A percentile compares a stretch with the other conserved stretches of the same genome.
phyloP scores from a whole-genome alignment of 257 asterid genomes.

The Solanum paucissectum region DNA sequence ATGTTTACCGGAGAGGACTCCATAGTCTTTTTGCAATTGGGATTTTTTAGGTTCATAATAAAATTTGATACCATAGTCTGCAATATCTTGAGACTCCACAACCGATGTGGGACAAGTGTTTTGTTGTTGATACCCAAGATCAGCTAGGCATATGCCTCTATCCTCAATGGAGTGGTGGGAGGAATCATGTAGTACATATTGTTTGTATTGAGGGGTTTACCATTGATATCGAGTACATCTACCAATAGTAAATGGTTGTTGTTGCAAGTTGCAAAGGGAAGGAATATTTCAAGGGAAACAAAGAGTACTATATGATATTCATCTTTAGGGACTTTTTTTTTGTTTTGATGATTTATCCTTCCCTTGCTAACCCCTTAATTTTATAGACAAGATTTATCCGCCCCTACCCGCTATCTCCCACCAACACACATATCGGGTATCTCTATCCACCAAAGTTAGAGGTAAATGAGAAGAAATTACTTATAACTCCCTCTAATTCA shows the following conservation, averaged over 20 bases:
- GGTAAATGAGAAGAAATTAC: no score
- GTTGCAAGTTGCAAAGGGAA: neutral
- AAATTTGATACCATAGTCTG: neutral
- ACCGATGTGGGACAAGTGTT: neutral
- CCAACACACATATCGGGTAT: no score
- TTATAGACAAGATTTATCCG: no score
- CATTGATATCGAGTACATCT: neutral
- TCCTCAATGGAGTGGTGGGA: neutral
- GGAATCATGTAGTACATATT: neutral
- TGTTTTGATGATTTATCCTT: no score
- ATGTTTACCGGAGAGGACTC: neutral
- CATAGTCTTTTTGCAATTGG: neutral
- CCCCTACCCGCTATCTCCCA: no score
- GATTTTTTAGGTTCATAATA: neutral
- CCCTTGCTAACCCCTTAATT: no score
- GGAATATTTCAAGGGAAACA: neutral
- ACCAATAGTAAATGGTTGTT: neutral
- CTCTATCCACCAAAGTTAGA: no score
- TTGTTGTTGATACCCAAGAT: neutral
- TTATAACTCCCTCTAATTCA: no score
- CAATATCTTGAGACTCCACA: neutral
- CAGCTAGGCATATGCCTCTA: neutral
- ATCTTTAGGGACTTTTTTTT: no score
- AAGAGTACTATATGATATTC: no score
- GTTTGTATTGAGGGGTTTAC: neutral